Evolutionary conservation across 208 protist genomes (phyloP).

Genomic region (Trypanosoma scelopori): DNA sequence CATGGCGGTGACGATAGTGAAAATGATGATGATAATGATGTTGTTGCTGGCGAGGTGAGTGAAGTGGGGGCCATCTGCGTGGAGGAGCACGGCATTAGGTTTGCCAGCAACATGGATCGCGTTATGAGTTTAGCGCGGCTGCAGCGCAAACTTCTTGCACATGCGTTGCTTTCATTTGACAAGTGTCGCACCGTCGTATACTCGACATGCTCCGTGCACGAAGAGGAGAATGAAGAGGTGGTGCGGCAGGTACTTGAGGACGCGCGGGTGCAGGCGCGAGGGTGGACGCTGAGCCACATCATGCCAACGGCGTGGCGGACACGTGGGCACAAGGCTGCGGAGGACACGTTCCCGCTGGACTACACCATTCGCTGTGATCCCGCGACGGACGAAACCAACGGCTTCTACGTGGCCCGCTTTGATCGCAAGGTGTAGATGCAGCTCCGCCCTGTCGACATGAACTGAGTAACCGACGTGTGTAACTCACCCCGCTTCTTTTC

Average conservation of each 20-base stretch:
- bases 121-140: conserved; percentile 74
- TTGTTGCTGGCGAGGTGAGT: neutral
- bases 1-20: conserved; percentile 9
- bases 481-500: neutral
- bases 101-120: conserved; percentile 62
- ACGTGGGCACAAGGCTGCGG: conserved; percentile 34
- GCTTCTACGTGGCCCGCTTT: conserved; percentile 88
- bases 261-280: conserved; percentile 64
- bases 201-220: conserved; percentile 91
- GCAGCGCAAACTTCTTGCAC: conserved; percentile 86
- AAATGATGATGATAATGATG: neutral
- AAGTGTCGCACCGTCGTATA: conserved; percentile 89
- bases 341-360: conserved; percentile 52
- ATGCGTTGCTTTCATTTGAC: conserved; percentile 87
- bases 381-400: conserved; percentile 67
- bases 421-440: conserved; percentile 39
- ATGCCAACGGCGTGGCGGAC: conserved; percentile 70
- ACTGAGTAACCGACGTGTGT: neutral
- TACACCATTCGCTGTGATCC: conserved; percentile 88
- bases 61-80: conserved; percentile 37
- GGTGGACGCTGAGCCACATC: conserved; percentile 83
- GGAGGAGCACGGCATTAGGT: conserved; percentile 41
- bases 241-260: conserved; percentile 82
- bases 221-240: conserved; percentile 89
- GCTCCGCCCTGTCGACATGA: too few relatives aligned